Base-by-base conservation (phyloP, 2,329 filamentous ascomycete species). In the Neoscytalidium dimidiatum region DNA sequence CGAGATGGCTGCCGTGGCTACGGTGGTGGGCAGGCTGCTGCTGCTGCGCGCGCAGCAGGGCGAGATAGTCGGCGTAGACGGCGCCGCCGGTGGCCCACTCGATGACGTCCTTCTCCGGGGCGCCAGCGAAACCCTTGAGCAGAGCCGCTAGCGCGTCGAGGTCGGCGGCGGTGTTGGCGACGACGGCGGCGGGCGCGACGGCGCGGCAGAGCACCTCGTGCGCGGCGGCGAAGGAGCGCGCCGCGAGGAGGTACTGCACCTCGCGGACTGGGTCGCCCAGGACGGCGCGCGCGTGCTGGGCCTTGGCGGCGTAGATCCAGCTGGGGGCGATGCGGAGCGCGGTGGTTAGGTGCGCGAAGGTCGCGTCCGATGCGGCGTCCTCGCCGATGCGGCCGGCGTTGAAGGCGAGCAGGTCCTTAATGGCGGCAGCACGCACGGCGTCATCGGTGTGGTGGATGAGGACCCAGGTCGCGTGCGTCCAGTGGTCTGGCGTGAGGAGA, bases 231-330 rank as follows among this genome's bases (percentile, higher is more conserved):
- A 88, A 91, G 46, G 91, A 88, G 43, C 86, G 85, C 2, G 93
- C 94, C 56, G 88, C 87, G 66, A 98, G 85, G 13, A 99, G 87
- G 71, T 89, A 95, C 63, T 90, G 85, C 9, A 94, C 91, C 76
- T 97, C 92, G 4, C 83, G 82, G 51, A 83, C 84, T 11, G 90
- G 84, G 74, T 94, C 88, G 68, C 88, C 87, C 71, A 85, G 87
- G 52, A 88, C 87, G 65, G 89, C 88, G 67, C 91, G 90, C 78
- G 92, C 93, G 77, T 90, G 90, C 14, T 94, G 83, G 13, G 94
- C 94, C 73, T 94, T 92, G 19, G 95, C 92, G 66, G 92, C 87
- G 88, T 92, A 96, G 58, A 98, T 84, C 93, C 94, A 96, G 3
- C 85, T 77, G 1, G 84, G 78, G 0, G 94, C 92, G 46, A 98